Conservation (phyloP, 1,284 basidiomycete species). For the Leccinum proliferum region DNA sequence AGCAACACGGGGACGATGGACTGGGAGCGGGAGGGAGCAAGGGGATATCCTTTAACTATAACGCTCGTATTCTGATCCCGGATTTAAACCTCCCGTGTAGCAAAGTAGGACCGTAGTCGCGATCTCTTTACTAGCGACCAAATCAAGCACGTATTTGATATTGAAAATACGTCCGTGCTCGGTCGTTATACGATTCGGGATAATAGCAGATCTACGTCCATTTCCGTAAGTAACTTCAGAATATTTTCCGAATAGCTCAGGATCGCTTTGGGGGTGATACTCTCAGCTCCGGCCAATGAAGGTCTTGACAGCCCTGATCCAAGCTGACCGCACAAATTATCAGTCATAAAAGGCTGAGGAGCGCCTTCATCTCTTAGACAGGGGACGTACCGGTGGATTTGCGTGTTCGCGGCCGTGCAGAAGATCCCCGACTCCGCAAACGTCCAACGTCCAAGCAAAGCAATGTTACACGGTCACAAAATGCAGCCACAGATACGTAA, state of each 20-base stretch:
- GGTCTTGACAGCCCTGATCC: slow-evolving; percentile 16
- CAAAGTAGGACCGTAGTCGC: slow-evolving; percentile 23
- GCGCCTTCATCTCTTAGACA: no score
- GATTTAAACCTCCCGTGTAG: slow-evolving; percentile 30
- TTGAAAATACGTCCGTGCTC: slow-evolving; percentile 30
- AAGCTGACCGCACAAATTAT: slow-evolving; percentile 10
- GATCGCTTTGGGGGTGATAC: slow-evolving; percentile 16
- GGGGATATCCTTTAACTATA: slow-evolving; percentile 18
- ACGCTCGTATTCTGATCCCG: slow-evolving; percentile 17
- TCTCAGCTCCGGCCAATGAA: slow-evolving; percentile 19
- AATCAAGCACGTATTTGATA: slow-evolving; percentile 31
- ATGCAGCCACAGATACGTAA: no score
- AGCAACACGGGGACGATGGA: slow-evolving; percentile 10
- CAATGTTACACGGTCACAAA: no score
- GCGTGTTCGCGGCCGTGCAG: no score
- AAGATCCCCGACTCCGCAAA: no score
- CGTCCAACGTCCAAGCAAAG: no score
- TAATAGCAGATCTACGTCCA: slow-evolving; percentile 24
- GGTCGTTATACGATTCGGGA: slow-evolving; percentile 25
- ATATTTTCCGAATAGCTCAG: slow-evolving; percentile 15
- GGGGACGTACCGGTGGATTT: no score
- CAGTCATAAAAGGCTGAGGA: slow-evolving; percentile 1
- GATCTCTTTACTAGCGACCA: slow-evolving; percentile 24
- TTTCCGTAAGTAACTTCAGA: slow-evolving; percentile 18
- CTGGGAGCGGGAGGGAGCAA: slow-evolving; percentile 8